Evolutionary conservation across 2,329 filamentous ascomycete genomes (phyloP).

Genomic region (Exophiala mesophila): DNA sequence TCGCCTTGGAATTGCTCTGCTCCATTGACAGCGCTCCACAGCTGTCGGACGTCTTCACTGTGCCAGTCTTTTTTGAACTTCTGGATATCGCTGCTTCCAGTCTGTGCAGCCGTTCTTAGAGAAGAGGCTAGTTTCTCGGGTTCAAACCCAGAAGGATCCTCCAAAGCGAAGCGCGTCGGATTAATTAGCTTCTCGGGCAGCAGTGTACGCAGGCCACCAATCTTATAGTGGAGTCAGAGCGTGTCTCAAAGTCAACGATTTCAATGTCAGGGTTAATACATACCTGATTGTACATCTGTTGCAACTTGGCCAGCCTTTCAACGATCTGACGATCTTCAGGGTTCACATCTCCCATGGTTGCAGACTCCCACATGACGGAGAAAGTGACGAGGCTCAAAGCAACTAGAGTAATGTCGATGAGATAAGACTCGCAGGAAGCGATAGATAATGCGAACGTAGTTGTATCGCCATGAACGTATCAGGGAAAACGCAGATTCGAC

Average conservation of each 20-base stretch:
- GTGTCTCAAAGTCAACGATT: neutral
- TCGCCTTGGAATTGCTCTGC: conserved; percentile 34
- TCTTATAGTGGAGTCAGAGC: conserved; percentile 29
- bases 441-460: neutral
- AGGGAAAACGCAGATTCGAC: too few species aligned
- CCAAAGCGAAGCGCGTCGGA: conserved; percentile 36
- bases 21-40: conserved; percentile 36
- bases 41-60: conserved; percentile 35
- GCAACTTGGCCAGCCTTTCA: conserved; percentile 24
- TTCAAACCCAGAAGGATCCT: conserved; percentile 32
- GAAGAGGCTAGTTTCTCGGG: conserved; percentile 34
- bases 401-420: too few species aligned
- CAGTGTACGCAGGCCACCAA: conserved; percentile 39
- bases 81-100: conserved; percentile 35
- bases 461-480: neutral
- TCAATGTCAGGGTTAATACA: conserved; percentile 1
- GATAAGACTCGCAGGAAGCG: neutral
- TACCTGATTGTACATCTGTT: conserved; percentile 25
- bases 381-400: too few species aligned
- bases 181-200: conserved; percentile 37
- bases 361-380: conserved; percentile 3
- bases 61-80: conserved; percentile 39
- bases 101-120: conserved; percentile 33
- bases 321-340: conserved; percentile 23
- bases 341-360: conserved; percentile 7